These are phyloP conservation scores for Kurtzmaniella cleridarum DNA, from an alignment of 805 yeast genomes.

Conservation along the genomic window DNA sequence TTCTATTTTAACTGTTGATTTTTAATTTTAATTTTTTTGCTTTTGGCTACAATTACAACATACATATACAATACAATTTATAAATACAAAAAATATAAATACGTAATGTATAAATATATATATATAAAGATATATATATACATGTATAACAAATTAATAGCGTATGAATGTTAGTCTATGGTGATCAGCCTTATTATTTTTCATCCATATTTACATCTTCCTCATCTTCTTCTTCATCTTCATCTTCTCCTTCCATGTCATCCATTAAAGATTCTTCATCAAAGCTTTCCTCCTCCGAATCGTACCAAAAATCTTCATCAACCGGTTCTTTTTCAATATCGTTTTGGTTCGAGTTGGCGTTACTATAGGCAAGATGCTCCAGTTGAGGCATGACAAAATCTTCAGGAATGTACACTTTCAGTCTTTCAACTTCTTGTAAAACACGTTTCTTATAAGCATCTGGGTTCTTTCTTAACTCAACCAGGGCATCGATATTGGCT, in stretches of 20 bases:
- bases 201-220: constrained; percentile 19
- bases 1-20: too few species aligned
- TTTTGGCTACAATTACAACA: too few species aligned
- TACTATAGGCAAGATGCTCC: constrained; percentile 42
- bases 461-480: constrained; percentile 78
- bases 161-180: too few species aligned
- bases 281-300: constrained; percentile 43
- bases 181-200: constrained; percentile 2
- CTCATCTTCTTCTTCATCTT: constrained; percentile 57
- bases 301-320: constrained; percentile 84
- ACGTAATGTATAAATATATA: too few species aligned
- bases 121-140: too few species aligned
- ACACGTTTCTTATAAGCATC: constrained; percentile 73
- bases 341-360: constrained; percentile 26
- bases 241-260: constrained; percentile 45
- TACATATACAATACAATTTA: too few species aligned
- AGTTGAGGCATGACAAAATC: constrained; percentile 79
- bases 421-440: constrained; percentile 73
- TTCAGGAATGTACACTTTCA: constrained; percentile 79
- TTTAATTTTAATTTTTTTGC: too few species aligned
- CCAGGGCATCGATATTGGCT: constrained; percentile 94
- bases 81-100: too few species aligned
- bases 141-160: too few species aligned
- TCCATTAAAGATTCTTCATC: constrained; percentile 46
- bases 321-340: constrained; percentile 51